These are phyloP conservation scores for Centrapalus pauciflorus DNA, from an alignment of 129 eudicot genomes.

Conservation along the genomic window DNA sequence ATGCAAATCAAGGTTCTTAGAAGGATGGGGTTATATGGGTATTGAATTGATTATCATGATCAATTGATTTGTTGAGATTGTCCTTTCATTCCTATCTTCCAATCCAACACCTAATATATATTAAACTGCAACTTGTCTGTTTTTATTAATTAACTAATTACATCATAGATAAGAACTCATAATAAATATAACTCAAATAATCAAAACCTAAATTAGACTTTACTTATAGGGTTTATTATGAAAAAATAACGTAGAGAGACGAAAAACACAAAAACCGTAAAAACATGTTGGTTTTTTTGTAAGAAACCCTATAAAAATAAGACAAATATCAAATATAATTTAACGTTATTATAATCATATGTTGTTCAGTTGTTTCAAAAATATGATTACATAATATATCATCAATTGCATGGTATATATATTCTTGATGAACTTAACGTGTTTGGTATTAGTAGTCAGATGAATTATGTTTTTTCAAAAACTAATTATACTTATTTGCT, in stretches of 20 bases:
- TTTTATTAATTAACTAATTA: conserved; percentile 7
- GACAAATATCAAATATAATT: no score
- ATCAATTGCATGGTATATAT: background rate
- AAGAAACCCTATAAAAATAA: no score
- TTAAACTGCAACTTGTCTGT: conserved; percentile 14
- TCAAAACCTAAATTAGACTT: background rate
- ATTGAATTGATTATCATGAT: background rate
- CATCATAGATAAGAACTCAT: background rate
- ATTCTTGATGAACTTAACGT: no score
- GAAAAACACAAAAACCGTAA: no score
- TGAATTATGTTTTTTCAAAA: no score
- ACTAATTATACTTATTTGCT: no score
- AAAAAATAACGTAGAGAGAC: no score
- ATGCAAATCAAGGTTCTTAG: conserved; percentile 20
- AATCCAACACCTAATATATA: conserved; percentile 12
- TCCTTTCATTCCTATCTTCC: conserved; percentile 23
- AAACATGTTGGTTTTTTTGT: no score
- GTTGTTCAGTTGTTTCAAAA: no score
- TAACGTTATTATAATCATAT: no score
- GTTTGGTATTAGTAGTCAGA: no score
- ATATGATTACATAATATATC: no score
- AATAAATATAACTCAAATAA: background rate
- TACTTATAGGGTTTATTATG: background rate
- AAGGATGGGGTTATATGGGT: conserved; percentile 2
- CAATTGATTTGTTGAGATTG: conserved; percentile 27